Base-by-base conservation (phyloP, 2,329 filamentous ascomycete genomes). In the Arachnopeziza araneosa region DNA sequence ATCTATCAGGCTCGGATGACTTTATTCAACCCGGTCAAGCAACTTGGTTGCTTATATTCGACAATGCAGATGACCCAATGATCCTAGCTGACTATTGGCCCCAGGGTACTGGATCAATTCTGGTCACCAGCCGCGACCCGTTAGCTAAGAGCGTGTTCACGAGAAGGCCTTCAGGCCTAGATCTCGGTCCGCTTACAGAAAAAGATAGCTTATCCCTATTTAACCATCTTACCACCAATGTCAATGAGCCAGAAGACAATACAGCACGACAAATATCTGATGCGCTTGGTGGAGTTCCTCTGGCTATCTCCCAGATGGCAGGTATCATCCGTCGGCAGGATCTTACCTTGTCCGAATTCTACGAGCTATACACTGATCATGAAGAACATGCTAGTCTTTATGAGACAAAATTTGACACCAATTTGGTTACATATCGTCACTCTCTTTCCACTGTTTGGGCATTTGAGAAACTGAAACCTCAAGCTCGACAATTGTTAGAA, bases 61-160 rank as follows among this genome's bases (percentile, higher is more conserved):
- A 78, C 64, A 78, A 77, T 60, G 75, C 72, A 0, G 74, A 78
- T 57, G 67, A 75, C 59, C 67, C 70, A 10, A 57, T 64, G n/a
- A 6, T 12, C 17, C 72, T 60, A 64, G 57, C 63, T 58, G 44
- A 64, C 56, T 44, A 71, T 60, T 24, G 70, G 72, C 52, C 72
- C 70, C 1, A 50, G 60, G 14, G 70, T 68, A 10, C 62, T 68
- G 61, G 75, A 72, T 6, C 66, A 54, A 69, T 75, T 24, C 57
- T 76, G 7, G 63, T 77, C 3, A 77, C 75, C 0, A 75, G 71
- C 21, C 65, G 74, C 36, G 30, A 32, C 14, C 30, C 30, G 14
- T 32, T 32, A 73, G 63, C 64, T 22, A 68, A 67, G 63, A 62
- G n/a, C n/a, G 58, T 58, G 54, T 61, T 61, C 52, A 50, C 50